phyloP scores from a whole-genome alignment of 225 moss, liverwort and hornwort genomes.

The Physcomitrium patens region DNA sequence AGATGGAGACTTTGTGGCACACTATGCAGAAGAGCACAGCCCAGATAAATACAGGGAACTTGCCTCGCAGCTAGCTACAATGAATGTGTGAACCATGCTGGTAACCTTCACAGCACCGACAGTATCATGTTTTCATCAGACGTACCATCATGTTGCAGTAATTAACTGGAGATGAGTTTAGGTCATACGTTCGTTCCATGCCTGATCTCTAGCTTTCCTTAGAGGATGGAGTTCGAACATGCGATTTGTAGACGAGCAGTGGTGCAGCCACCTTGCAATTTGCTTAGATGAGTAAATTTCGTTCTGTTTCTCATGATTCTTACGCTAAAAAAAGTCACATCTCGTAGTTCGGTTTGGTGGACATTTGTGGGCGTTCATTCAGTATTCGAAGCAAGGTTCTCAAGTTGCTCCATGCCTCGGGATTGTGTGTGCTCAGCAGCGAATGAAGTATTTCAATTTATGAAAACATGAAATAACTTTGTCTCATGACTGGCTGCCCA shows the following conservation, averaged over 20 bases:
- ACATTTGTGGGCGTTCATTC: too few species aligned
- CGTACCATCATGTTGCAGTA: not conserved
- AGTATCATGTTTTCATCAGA: slow-evolving; percentile 14
- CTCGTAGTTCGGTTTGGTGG: not conserved
- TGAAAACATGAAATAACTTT: too few species aligned
- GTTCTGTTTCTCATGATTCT: slow-evolving; percentile 19
- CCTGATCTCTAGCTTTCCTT: slow-evolving; percentile 25
- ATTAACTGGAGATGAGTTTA: slow-evolving; percentile 21
- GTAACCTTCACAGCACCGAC: slow-evolving; percentile 10
- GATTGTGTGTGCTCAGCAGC: too few species aligned
- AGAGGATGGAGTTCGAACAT: slow-evolving; percentile 22
- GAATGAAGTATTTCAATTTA: too few species aligned
- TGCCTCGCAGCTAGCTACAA: slow-evolving; percentile 39
- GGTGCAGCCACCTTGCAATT: slow-evolving; percentile 16
- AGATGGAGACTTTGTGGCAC: slow-evolving; percentile 63
- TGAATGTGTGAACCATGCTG: slow-evolving; percentile 40
- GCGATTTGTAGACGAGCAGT: slow-evolving; percentile 26
- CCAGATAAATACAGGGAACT: slow-evolving; percentile 56
- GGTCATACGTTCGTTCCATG: slow-evolving; percentile 4
- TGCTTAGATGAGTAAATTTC: slow-evolving; percentile 13
- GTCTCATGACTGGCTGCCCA: too few species aligned
- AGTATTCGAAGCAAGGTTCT: too few species aligned
- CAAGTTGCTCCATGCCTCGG: too few species aligned
- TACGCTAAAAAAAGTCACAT: not conserved
- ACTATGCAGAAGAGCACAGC: slow-evolving; percentile 56